Conservation (phyloP, 305 asterid genomes). For the Nicotiana rustica region DNA sequence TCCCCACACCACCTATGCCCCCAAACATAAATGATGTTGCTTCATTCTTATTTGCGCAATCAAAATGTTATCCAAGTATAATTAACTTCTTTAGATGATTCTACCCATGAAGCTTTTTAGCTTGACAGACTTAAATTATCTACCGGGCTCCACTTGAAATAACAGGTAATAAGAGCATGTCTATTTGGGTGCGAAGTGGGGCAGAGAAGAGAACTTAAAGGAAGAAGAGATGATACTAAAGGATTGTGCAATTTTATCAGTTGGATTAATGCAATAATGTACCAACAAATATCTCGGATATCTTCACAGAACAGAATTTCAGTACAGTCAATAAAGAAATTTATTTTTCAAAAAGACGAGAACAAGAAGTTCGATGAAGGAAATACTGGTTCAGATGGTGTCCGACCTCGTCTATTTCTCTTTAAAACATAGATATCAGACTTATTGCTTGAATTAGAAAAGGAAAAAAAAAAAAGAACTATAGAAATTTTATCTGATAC, state of each 20-base stretch:
- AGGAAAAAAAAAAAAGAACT: background rate
- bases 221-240: background rate
- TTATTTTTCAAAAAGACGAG: background rate
- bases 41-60: background rate
- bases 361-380: background rate
- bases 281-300: background rate
- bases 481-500: conserved; percentile 29
- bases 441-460: background rate
- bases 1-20: background rate
- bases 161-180: conserved; percentile 18
- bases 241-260: background rate
- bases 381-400: background rate
- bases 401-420: background rate
- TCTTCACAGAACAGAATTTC: background rate
- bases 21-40: background rate
- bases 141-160: background rate
- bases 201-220: background rate
- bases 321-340: background rate
- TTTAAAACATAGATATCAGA: background rate
- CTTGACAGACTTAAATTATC: background rate
- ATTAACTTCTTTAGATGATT: background rate
- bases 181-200: background rate
- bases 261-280: background rate
- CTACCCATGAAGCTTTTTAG: background rate
- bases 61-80: background rate